phyloP scores from a whole-genome alignment of 2,329 filamentous ascomycete genomes.

The Colletotrichum gloeosporioides region DNA sequence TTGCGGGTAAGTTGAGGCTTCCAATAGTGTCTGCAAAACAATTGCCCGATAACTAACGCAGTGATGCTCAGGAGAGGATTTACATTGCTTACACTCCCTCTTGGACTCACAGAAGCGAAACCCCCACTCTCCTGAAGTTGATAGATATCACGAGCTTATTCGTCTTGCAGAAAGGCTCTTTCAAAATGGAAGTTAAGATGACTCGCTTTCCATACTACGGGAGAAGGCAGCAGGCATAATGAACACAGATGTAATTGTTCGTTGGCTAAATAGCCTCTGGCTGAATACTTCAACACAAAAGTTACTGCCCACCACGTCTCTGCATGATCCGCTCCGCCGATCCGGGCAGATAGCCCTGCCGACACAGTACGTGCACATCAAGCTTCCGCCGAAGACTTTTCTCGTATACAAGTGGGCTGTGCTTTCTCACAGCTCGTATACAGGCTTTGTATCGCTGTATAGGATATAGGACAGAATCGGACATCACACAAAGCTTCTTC shows the following conservation, averaged over 20 bases:
- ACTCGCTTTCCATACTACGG: background rate
- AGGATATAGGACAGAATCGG: too few species aligned
- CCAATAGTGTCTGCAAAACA: background rate
- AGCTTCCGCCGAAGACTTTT: background rate
- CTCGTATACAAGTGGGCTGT: background rate
- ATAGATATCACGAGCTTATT: background rate
- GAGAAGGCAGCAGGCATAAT: fast-evolving
- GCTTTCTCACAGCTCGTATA: background rate
- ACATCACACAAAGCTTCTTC: background rate
- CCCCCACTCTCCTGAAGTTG: background rate
- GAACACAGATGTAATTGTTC: too few species aligned
- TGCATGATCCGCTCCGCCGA: background rate
- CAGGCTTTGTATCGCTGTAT: too few species aligned
- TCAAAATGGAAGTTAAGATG: background rate
- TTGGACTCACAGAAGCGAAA: background rate
- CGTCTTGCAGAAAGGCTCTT: background rate
- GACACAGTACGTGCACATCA: background rate
- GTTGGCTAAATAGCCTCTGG: too few species aligned
- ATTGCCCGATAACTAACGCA: background rate
- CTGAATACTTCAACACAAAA: background rate
- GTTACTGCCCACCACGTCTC: background rate
- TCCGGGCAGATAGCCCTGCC: background rate
- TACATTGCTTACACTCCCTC: background rate
- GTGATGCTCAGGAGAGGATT: background rate
- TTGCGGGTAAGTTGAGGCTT: background rate